phyloP scores from a whole-genome alignment of 805 yeast genomes.

The Kazachstania psychrophila region DNA sequence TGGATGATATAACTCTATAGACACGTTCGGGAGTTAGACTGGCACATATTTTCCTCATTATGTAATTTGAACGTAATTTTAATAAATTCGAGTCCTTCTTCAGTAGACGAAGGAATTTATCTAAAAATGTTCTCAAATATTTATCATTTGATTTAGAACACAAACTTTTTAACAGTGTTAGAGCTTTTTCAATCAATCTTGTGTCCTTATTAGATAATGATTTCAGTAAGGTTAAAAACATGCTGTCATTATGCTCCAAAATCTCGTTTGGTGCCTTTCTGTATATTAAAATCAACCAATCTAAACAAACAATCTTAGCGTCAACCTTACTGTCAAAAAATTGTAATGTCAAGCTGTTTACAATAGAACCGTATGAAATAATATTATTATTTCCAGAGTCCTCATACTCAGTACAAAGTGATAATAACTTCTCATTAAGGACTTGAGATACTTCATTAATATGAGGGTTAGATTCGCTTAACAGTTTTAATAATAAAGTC shows the following conservation, averaged over 20 bases:
- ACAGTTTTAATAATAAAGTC: constrained; percentile 53
- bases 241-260: constrained; percentile 47
- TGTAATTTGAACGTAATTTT: constrained; percentile 70
- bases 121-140: constrained; percentile 67
- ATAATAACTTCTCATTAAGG: constrained; percentile 50
- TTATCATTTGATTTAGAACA: constrained; percentile 45
- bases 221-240: constrained; percentile 67
- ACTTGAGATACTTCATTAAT: constrained; percentile 45
- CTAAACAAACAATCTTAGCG: constrained; percentile 74
- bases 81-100: constrained; percentile 58
- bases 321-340: constrained; percentile 67
- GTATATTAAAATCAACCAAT: constrained; percentile 82
- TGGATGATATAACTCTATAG: constrained; percentile 69
- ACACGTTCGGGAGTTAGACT: constrained; percentile 76
- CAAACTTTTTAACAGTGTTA: constrained; percentile 21
- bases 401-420: constrained; percentile 31
- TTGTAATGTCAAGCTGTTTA: constrained; percentile 64
- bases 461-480: constrained; percentile 44
- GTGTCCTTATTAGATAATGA: constrained; percentile 50
- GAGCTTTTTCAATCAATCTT: constrained; percentile 24
- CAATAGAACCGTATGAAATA: constrained; percentile 42
- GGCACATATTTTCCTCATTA: constrained; percentile 73
- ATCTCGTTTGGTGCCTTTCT: constrained; percentile 53
- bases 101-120: constrained; percentile 59
- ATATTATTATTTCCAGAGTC: constrained; percentile 17